Evolutionary conservation across 441 rosid genomes (phyloP).

Genomic region (Populus hybrid): DNA sequence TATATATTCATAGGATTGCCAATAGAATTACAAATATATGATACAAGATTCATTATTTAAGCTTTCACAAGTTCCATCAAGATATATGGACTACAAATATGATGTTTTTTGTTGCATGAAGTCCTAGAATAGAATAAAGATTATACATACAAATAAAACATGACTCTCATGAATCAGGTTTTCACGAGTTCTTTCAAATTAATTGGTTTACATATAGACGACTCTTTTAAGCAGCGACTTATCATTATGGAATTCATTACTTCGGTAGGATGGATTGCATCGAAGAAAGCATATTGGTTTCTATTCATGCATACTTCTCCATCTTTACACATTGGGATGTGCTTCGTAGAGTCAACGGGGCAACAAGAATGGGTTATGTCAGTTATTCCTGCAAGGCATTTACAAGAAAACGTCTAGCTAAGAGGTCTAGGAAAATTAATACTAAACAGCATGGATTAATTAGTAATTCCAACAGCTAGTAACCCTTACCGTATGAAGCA

Average conservation of each 20-base stretch:
- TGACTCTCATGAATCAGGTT: not conserved
- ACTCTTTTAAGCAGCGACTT: conserved; percentile 9
- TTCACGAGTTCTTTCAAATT: not conserved
- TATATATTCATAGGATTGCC: too few relatives aligned
- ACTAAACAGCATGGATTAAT: too few relatives aligned
- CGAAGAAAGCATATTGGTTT: conserved; percentile 1
- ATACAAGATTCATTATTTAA: too few relatives aligned
- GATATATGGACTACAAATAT: too few relatives aligned
- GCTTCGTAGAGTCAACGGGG: not conserved
- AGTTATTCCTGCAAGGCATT: not conserved
- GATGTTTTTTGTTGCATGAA: not conserved
- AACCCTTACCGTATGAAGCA: conserved; percentile 9
- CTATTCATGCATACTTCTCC: conserved; percentile 5
- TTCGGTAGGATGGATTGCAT: conserved; percentile 10
- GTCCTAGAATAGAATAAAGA: not conserved
- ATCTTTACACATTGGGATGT: not conserved
- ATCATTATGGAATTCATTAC: conserved; percentile 7
- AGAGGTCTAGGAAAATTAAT: not conserved
- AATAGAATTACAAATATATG: too few relatives aligned
- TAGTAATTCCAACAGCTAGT: too few relatives aligned
- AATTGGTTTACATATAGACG: conserved; percentile 1
- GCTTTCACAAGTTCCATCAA: too few relatives aligned
- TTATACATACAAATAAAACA: not conserved
- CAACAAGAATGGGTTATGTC: conserved; percentile 8
- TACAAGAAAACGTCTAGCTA: not conserved